Percentiles rank a stretch among this genome's conserved stretches.
Conservation (phyloP, 441 rosid species). For the Populus hybrid region DNA sequence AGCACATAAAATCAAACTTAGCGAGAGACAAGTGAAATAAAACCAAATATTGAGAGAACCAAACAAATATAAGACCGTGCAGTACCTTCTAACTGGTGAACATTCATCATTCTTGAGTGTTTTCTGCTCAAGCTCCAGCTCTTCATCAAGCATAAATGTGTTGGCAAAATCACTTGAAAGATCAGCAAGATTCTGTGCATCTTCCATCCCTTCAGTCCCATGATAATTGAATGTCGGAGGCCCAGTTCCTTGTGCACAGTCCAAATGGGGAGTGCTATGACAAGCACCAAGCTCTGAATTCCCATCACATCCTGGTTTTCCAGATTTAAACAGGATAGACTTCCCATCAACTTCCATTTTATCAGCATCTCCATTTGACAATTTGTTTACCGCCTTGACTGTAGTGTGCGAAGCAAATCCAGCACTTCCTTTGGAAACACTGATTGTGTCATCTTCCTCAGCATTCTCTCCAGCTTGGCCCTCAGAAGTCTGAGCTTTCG, state of each 20-base stretch:
- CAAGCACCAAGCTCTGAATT: constrained; percentile 25
- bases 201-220: constrained; percentile 27
- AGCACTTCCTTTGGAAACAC: constrained; percentile 24
- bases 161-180: constrained; percentile 63
- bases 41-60: not conserved
- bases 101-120: constrained; percentile 40
- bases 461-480: constrained; percentile 33
- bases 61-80: constrained; percentile 5
- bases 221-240: constrained; percentile 25
- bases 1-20: not conserved
- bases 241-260: constrained; percentile 30
- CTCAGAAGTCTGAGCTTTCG: constrained; percentile 36
- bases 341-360: constrained; percentile 17
- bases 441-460: constrained; percentile 27
- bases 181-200: constrained; percentile 38
- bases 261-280: constrained; percentile 16
- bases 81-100: constrained; percentile 56
- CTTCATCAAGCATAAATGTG: constrained; percentile 96
- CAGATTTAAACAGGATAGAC: constrained; percentile 19
- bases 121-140: constrained; percentile 83
- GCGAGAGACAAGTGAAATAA: not conserved
- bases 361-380: constrained; percentile 17
- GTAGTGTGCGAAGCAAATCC: constrained; percentile 15
- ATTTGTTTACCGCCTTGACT: constrained; percentile 22
- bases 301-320: constrained; percentile 19